Evolutionary conservation across 331 rosid genomes (phyloP).

Genomic region (Dryas integrifolia): DNA sequence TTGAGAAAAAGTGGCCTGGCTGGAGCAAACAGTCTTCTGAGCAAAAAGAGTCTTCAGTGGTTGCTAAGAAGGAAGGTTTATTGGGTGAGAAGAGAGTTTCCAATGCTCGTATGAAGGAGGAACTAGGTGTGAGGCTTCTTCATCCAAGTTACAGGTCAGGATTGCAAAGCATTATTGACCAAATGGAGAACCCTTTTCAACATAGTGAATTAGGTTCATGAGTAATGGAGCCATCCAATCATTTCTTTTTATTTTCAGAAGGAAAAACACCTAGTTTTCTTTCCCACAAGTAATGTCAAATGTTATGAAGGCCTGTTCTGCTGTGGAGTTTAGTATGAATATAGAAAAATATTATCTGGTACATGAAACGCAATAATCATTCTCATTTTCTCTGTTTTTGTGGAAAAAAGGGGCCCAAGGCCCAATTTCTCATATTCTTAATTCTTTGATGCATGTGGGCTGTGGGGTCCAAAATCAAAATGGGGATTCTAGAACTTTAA

Average conservation of each 20-base stretch:
- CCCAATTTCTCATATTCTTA: no score
- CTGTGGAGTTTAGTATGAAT: no score
- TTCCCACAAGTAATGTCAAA: not conserved
- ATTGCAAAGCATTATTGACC: slow-evolving; percentile 58
- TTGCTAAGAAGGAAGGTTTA: slow-evolving; percentile 15
- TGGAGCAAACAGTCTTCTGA: slow-evolving; percentile 28
- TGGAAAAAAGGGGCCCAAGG: no score
- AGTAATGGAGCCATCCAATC: not conserved
- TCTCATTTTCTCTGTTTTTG: no score
- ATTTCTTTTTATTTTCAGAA: not conserved
- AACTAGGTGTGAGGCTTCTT: slow-evolving; percentile 57
- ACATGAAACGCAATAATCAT: no score
- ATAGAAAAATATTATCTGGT: no score
- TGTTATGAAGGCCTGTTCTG: not conserved
- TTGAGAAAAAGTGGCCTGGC: slow-evolving; percentile 70
- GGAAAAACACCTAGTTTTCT: no score
- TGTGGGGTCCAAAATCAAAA: no score
- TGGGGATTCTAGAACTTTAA: no score
- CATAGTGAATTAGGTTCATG: not conserved
- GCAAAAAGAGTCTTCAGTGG: not conserved
- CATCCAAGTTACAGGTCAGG: slow-evolving; percentile 69
- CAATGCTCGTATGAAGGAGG: slow-evolving; percentile 62
- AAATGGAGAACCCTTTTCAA: slow-evolving; percentile 34
- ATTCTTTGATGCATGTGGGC: no score
- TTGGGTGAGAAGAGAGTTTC: slow-evolving; percentile 67